Percentiles rank a stretch among this genome's conserved stretches.
These are phyloP conservation scores for Fusarium buxicola DNA, from an alignment of 2,329 filamentous ascomycete species.

Conservation along the genomic window DNA sequence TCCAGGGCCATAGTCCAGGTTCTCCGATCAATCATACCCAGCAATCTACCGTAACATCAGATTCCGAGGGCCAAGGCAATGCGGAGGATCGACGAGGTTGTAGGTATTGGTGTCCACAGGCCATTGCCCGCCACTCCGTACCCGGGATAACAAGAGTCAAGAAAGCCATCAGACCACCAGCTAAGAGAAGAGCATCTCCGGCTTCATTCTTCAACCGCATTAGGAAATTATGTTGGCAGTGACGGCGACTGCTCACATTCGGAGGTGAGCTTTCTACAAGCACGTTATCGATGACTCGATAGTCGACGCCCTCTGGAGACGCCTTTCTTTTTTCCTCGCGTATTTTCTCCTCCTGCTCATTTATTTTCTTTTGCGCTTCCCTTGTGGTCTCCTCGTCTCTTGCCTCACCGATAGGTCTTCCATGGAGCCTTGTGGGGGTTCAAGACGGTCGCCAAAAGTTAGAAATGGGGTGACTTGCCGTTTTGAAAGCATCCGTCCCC, in stretches of 20 bases:
- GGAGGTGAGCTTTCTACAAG: neutral
- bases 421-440: neutral
- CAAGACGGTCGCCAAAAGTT: neutral
- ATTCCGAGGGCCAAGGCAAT: neutral
- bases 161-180: neutral
- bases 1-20: neutral
- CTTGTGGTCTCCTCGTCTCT: constrained; percentile 1
- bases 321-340: neutral
- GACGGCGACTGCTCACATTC: neutral
- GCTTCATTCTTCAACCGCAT: neutral
- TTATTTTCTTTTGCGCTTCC: constrained; percentile 12
- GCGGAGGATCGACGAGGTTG: constrained; percentile 21
- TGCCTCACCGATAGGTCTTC: constrained; percentile 1
- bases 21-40: constrained; percentile 11
- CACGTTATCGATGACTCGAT: constrained; percentile 1
- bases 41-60: constrained; percentile 23
- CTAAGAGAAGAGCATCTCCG: neutral
- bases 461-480: constrained; percentile 22
- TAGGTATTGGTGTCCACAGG: neutral
- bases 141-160: neutral
- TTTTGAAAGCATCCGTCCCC: neutral
- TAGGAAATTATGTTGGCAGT: neutral
- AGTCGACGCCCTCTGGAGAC: neutral
- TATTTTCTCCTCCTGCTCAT: neutral
- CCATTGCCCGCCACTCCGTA: no score